Conservation (phyloP, 2,329 filamentous ascomycete genomes). For the Metarhizium robertsii region DNA sequence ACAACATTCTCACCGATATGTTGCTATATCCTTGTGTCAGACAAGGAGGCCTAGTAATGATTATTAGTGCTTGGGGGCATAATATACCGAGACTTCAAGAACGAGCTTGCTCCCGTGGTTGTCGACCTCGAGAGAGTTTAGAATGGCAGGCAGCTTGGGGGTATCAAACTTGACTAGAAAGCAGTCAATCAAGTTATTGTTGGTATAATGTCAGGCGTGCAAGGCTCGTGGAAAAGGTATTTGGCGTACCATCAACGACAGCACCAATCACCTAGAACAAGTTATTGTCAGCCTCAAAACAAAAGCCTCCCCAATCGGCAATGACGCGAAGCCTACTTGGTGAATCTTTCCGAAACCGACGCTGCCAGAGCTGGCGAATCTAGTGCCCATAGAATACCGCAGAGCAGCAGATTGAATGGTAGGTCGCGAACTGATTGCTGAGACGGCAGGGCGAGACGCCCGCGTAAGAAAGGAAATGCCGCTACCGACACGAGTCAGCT, state of each 20-base stretch:
- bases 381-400: slow-evolving; percentile 45
- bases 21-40: neutral
- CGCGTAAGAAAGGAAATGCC: slow-evolving; percentile 57
- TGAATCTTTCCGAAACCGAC: slow-evolving; percentile 59
- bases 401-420: slow-evolving; percentile 46
- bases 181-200: slow-evolving; percentile 14
- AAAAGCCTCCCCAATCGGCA: slow-evolving; percentile 1
- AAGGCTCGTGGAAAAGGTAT: neutral
- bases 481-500: slow-evolving; percentile 36
- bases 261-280: slow-evolving; percentile 88
- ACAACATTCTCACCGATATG: slow-evolving; percentile 90
- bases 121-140: slow-evolving; percentile 87
- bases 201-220: neutral
- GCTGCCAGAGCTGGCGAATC: slow-evolving; percentile 49
- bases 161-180: slow-evolving; percentile 87
- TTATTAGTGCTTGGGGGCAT: neutral
- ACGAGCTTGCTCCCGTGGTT: slow-evolving; percentile 93
- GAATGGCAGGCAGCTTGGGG: slow-evolving; percentile 88
- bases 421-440: slow-evolving; percentile 47
- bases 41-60: fast-evolving
- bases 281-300: slow-evolving; percentile 28
- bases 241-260: slow-evolving; percentile 86
- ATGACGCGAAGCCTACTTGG: slow-evolving; percentile 40
- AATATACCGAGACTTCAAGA: slow-evolving; percentile 85
- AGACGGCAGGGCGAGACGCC: slow-evolving; percentile 52